phyloP scores from a whole-genome alignment of 306 rosid genomes.

The Calophaca sinica region DNA sequence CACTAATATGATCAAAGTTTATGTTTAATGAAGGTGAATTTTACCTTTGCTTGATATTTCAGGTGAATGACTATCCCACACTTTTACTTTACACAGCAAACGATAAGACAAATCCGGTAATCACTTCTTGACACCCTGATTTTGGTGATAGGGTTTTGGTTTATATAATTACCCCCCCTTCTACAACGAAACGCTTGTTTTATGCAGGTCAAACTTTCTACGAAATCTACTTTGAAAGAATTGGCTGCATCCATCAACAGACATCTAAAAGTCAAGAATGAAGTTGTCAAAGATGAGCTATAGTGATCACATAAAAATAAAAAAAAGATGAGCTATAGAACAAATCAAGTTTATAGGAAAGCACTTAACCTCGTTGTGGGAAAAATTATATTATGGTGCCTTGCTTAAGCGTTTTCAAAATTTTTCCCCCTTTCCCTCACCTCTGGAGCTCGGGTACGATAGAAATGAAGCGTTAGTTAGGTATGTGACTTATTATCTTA shows the following conservation, averaged over 20 bases:
- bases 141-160: constrained; percentile 18
- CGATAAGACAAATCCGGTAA: constrained; percentile 85
- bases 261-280: constrained; percentile 61
- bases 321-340: constrained; percentile 78
- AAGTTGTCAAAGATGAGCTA: constrained; percentile 70
- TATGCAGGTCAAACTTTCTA: constrained; percentile 76
- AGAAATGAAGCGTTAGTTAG: too few species aligned
- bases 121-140: background rate
- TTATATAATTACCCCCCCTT: background rate
- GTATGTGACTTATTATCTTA: too few species aligned
- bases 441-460: background rate
- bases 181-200: constrained; percentile 18
- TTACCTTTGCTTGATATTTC: constrained; percentile 38
- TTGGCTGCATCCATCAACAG: constrained; percentile 76
- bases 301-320: constrained; percentile 42
- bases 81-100: constrained; percentile 68
- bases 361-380: constrained; percentile 11
- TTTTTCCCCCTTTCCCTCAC: background rate
- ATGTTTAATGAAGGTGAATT: constrained; percentile 37
- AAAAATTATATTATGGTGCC: constrained; percentile 1
- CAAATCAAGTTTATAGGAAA: constrained; percentile 15
- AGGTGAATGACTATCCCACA: constrained; percentile 86
- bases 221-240: constrained; percentile 85
- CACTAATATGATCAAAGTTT: constrained; percentile 12
- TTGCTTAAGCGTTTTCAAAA: constrained; percentile 29